Percentiles rank a stretch among this genome's conserved stretches.
Evolutionary conservation across 305 asterid species (phyloP).

Genomic region (Solanum hybrid): DNA sequence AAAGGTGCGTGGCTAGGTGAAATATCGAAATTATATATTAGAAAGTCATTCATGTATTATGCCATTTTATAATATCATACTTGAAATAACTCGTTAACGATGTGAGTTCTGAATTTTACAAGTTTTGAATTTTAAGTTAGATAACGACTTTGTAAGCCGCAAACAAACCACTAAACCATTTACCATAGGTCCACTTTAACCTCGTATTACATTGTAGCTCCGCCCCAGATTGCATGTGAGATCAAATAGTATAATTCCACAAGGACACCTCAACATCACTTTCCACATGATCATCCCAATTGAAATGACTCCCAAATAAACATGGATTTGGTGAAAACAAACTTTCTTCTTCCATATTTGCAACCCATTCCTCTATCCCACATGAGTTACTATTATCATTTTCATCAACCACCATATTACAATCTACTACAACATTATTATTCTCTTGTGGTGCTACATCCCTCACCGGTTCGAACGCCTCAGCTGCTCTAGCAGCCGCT

Average conservation of each 20-base stretch:
- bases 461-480: neutral
- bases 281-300: conserved; percentile 6
- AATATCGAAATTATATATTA: no score
- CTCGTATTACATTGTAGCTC: no score
- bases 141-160: no score
- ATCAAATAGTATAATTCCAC: neutral
- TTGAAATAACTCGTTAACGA: no score
- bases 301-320: neutral
- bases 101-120: no score
- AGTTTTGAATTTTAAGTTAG: no score
- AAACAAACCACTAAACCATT: no score
- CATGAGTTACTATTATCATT: neutral
- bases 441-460: neutral
- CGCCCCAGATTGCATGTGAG: no score
- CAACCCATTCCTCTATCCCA: conserved; percentile 12
- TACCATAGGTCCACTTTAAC: no score
- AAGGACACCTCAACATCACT: conserved; percentile 8
- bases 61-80: neutral
- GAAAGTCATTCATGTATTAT: neutral
- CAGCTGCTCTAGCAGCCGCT: conserved; percentile 11
- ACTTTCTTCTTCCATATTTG: conserved; percentile 14
- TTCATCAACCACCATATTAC: neutral
- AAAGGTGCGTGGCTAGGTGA: neutral
- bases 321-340: conserved; percentile 20
- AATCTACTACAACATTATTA: no score